These are phyloP conservation scores for Abrus precatorius DNA, from an alignment of 306 rosid species.

Conservation along the genomic window DNA sequence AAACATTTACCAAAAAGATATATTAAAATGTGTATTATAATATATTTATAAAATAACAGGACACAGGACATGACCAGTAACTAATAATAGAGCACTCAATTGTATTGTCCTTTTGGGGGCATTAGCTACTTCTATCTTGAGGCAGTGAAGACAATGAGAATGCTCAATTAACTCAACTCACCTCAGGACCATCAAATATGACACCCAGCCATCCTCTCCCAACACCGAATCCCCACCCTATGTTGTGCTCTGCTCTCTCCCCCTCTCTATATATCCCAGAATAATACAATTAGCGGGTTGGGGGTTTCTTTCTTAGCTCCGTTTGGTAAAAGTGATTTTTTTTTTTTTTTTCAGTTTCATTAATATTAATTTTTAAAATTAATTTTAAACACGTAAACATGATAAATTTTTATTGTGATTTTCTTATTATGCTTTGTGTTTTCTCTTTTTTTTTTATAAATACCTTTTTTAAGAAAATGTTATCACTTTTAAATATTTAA, in stretches of 20 bases:
- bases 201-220: neutral
- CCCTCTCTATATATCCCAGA: neutral
- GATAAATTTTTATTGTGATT: too few relatives aligned
- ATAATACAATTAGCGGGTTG: neutral
- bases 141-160: neutral
- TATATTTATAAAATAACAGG: neutral
- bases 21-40: too few relatives aligned
- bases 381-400: too few relatives aligned
- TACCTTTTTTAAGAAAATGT: too few relatives aligned
- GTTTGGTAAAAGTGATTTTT: too few relatives aligned
- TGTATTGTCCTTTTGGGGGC: conserved; percentile 3
- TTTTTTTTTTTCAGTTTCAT: too few relatives aligned
- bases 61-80: neutral
- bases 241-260: neutral
- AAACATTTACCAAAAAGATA: too few relatives aligned
- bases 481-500: too few relatives aligned
- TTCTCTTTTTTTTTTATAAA: too few relatives aligned
- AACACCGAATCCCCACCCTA: neutral
- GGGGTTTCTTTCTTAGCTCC: too few relatives aligned
- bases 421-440: too few relatives aligned
- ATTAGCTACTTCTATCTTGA: neutral
- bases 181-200: neutral
- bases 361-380: too few relatives aligned
- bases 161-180: neutral
- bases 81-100: conserved; percentile 16